phyloP scores from a whole-genome alignment of 495 filamentous ascomycete genomes.

The Aspergillus diversus region DNA sequence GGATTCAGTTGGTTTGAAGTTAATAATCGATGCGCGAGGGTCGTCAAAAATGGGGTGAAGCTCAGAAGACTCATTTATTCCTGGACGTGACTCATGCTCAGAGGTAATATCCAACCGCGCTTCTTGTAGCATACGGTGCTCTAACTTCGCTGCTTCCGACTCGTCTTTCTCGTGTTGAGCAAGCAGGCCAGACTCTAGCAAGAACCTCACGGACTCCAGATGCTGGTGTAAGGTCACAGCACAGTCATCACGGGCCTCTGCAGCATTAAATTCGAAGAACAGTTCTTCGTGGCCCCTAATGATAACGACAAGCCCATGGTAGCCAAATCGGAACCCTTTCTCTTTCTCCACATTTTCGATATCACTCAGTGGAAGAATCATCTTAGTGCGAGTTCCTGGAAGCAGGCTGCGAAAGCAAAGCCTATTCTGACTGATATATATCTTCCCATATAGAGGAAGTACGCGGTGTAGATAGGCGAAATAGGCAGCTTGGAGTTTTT shows the following conservation, averaged over 20 bases:
- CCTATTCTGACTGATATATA: conserved; percentile 88
- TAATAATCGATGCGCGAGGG: conserved; percentile 85
- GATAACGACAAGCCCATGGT: conserved; percentile 87
- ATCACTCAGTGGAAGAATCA: conserved; percentile 89
- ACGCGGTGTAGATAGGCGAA: conserved; percentile 87
- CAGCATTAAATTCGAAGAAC: conserved; percentile 88
- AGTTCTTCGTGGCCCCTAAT: conserved; percentile 94
- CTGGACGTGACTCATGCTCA: conserved; percentile 56
- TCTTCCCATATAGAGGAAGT: conserved; percentile 92
- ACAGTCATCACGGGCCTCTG: conserved; percentile 85
- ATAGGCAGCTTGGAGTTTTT: conserved; percentile 88
- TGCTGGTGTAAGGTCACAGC: conserved; percentile 75
- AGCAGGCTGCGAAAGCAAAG: conserved; percentile 94
- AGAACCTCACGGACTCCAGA: conserved; percentile 71
- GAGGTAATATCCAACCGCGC: conserved; percentile 67
- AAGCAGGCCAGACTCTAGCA: conserved; percentile 72
- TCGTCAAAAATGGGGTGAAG: conserved; percentile 84
- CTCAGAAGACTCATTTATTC: conserved; percentile 47
- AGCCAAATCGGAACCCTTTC: conserved; percentile 91
- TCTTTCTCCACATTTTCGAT: conserved; percentile 95
- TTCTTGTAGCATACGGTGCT: conserved; percentile 80
- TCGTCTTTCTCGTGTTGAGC: conserved; percentile 70
- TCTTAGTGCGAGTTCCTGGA: conserved; percentile 87
- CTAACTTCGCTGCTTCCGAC: conserved; percentile 76
- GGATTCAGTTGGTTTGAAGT: conserved; percentile 86